These are phyloP conservation scores for Pichia scutulata DNA, from an alignment of 805 yeast species.

Conservation along the genomic window DNA sequence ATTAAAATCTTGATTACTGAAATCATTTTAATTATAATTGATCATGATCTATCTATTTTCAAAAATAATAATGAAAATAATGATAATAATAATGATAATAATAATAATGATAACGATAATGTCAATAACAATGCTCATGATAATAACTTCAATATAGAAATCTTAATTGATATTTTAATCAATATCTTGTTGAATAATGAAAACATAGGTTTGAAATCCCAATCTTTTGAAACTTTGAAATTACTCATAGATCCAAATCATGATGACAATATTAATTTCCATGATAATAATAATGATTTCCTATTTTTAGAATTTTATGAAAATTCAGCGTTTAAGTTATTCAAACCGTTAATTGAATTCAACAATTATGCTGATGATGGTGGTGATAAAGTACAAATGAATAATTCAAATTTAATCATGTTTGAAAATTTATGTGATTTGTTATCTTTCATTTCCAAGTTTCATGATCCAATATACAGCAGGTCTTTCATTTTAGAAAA, in stretches of 20 bases:
- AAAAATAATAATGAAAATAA: conserved; percentile 16
- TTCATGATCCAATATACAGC: conserved; percentile 51
- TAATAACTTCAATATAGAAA: conserved; percentile 30
- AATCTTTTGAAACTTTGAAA: conserved; percentile 76
- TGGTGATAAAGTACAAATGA: too few species aligned
- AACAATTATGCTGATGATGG: conserved; percentile 4
- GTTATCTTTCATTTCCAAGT: conserved; percentile 55
- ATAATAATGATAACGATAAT: background rate
- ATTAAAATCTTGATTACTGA: conserved; percentile 72
- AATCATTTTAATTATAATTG: conserved; percentile 69
- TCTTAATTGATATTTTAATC: conserved; percentile 43
- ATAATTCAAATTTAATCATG: conserved; percentile 4
- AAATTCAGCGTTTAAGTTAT: conserved; percentile 29
- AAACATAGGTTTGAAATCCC: conserved; percentile 68
- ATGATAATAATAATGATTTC: conserved; percentile 21
- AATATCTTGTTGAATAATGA: conserved; percentile 54
- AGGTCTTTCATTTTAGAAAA: conserved; percentile 58
- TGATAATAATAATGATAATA: background rate
- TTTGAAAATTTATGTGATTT: conserved; percentile 53
- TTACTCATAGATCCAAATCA: conserved; percentile 55
- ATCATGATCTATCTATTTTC: conserved; percentile 68
- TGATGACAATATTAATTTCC: conserved; percentile 2
- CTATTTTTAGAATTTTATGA: conserved; percentile 57
- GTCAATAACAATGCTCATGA: too few species aligned
- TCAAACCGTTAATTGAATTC: conserved; percentile 22